Evolutionary conservation across 371 early-diverging fungal genomes (phyloP), one percentile per base, ranked within the genome.

Genomic region (Mortierella sp.): DNA sequence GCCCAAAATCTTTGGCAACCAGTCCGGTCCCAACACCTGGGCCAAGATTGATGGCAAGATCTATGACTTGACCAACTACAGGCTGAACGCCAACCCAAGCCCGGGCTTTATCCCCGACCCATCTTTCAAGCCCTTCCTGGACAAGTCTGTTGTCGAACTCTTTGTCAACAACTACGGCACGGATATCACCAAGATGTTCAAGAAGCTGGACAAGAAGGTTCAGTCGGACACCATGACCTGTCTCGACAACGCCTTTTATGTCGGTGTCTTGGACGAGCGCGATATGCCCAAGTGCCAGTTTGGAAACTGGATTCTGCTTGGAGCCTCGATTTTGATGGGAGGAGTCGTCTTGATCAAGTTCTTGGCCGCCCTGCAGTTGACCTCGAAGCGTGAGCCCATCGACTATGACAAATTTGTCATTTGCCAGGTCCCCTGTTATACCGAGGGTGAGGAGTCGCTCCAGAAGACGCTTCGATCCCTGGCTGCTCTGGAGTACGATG

Each of bases 391-490:
- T 26, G 91, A 91, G 13, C 98, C 98, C 19, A 96, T 97, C 79
- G 92, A 95, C 70, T 93, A 94, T 72, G 95, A 96, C 87, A 94
- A 95, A 71, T 99, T 99, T 85, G 95, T 96, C 53, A 94, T 99
- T 64, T 92, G 91, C 66, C 92, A 93, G 67, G 89, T 93, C 11
- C 98, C 99, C 8, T 99, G 99, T 90, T 99, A 99, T 87, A 98
- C 99, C 13, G 99, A 99, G 87, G 97, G 95, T 63, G 95, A 95
- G 72, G 97, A 96, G 26, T 97, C 98, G 24, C 90, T 99, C 39
- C 91, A 93, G 64, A 90, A 91, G 68, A 99, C 99, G 1, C 91
- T 99, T 47, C 95, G 98, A 77, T 97, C 98, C 11, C 87, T 99
- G n/a, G 94, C 97, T 7, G 86, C 88, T 24, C 91, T 97, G 63